A percentile compares a stretch with the other conserved stretches of the same genome.
These are phyloP conservation scores for Pichia phayaonensis DNA, from an alignment of 805 yeast species.

Conservation along the genomic window DNA sequence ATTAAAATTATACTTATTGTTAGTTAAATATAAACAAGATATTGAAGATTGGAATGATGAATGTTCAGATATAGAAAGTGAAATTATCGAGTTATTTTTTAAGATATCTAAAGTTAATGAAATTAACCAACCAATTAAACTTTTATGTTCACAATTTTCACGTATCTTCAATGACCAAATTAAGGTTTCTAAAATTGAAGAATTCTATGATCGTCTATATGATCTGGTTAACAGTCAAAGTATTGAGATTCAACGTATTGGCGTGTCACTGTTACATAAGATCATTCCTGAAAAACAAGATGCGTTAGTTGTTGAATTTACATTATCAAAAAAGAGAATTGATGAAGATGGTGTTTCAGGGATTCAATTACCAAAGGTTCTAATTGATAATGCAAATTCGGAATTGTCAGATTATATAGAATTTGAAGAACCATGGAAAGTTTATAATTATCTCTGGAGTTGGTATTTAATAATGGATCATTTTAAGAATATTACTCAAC, in stretches of 20 bases:
- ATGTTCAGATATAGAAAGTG: slow-evolving; percentile 31
- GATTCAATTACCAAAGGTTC: slow-evolving; percentile 33
- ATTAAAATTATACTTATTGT: slow-evolving; percentile 33
- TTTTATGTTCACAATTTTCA: slow-evolving; percentile 31
- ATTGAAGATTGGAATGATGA: slow-evolving; percentile 31
- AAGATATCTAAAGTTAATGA: slow-evolving; percentile 6
- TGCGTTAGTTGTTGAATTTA: slow-evolving; percentile 53
- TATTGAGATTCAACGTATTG: slow-evolving; percentile 37
- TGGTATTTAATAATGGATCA: slow-evolving; percentile 60
- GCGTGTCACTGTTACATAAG: slow-evolving; percentile 31
- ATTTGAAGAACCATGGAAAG: slow-evolving; percentile 29
- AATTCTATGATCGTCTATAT: slow-evolving; percentile 32
- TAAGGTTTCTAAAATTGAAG: slow-evolving; percentile 26
- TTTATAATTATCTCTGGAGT: slow-evolving; percentile 48
- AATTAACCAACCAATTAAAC: slow-evolving; percentile 26
- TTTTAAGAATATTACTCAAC: slow-evolving; percentile 58
- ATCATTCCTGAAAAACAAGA: slow-evolving; percentile 45
- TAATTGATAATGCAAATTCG: slow-evolving; percentile 31
- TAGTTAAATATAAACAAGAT: slow-evolving; percentile 24
- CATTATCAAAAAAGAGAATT: slow-evolving; percentile 38
- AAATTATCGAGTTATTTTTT: slow-evolving; percentile 36
- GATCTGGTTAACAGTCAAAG: slow-evolving; percentile 22
- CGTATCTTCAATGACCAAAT: slow-evolving; percentile 16
- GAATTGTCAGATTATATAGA: slow-evolving; percentile 32
- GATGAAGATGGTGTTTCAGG: slow-evolving; percentile 23